Evolutionary conservation across 129 eudicot species (phyloP).

Genomic region (Chrysanthemum seticuspe): DNA sequence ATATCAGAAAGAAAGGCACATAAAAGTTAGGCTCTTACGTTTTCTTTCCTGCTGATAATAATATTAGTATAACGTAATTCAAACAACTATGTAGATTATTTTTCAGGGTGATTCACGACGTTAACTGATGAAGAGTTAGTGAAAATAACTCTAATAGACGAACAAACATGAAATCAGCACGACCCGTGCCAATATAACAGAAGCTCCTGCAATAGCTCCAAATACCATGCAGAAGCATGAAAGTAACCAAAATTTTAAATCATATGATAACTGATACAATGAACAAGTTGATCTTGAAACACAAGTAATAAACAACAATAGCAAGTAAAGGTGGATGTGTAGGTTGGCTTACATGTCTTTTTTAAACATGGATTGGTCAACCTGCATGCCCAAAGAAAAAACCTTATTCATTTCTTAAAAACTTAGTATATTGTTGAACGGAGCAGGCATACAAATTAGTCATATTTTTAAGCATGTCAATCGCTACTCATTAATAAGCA

Average conservation of each 20-base stretch:
- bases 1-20: constrained; percentile 9
- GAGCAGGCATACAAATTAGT: too few relatives aligned
- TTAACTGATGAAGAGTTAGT: not conserved
- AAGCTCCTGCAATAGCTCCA: not conserved
- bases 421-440: too few relatives aligned
- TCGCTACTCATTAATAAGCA: too few relatives aligned
- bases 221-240: not conserved
- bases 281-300: too few relatives aligned
- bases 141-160: not conserved
- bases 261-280: not conserved
- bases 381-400: too few relatives aligned
- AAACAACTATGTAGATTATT: too few relatives aligned
- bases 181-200: not conserved
- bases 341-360: not conserved
- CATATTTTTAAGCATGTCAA: too few relatives aligned
- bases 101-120: not conserved
- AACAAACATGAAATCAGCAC: not conserved
- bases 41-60: not conserved
- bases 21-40: not conserved
- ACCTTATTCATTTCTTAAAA: too few relatives aligned
- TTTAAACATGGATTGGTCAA: not conserved
- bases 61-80: not conserved
- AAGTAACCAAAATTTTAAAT: not conserved
- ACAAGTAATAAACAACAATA: not conserved
- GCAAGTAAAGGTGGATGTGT: not conserved